Percentiles rank a stretch among this genome's conserved stretches.
These are phyloP conservation scores for Phytophthora pinifolia DNA, from an alignment of 352 stramenopile species.

Conservation along the genomic window DNA sequence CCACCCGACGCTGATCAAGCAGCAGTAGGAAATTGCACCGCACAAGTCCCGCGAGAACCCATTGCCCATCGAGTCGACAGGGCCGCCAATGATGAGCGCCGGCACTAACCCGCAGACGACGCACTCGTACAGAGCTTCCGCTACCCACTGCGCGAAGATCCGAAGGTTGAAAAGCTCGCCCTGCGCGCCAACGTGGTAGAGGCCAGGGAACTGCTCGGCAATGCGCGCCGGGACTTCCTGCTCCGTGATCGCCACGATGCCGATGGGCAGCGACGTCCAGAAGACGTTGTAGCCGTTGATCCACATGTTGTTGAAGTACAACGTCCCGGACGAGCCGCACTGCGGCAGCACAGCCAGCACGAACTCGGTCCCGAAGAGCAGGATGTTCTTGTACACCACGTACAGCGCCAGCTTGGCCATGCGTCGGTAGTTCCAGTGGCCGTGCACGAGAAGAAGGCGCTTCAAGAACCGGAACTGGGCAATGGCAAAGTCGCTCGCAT, in stretches of 20 bases:
- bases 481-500: conserved; percentile 97
- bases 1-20: conserved; percentile 80
- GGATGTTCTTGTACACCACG: conserved; percentile 99
- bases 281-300: conserved; percentile 97
- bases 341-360: conserved; percentile 84
- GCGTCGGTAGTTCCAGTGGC: conserved; percentile 98
- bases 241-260: conserved; percentile 74
- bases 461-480: conserved; percentile 98
- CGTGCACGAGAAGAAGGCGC: conserved; percentile 96
- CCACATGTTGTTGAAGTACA: conserved; percentile 91
- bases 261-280: conserved; percentile 93
- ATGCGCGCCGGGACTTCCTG: conserved; percentile 76
- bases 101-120: conserved; percentile 69
- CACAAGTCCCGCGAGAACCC: conserved; percentile 69
- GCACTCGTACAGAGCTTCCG: conserved; percentile 79
- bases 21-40: conserved; percentile 75
- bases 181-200: conserved; percentile 81
- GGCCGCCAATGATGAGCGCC: conserved; percentile 49
- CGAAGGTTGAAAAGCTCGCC: conserved; percentile 80
- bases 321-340: conserved; percentile 69
- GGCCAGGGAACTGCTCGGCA: conserved; percentile 71
- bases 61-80: conserved; percentile 61
- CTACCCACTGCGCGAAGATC: conserved; percentile 84
- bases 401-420: conserved; percentile 96
- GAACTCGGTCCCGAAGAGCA: conserved; percentile 79